Evolutionary conservation across 1,139 yeast genomes (phyloP).

Genomic region (Kodamaea derodonti): DNA sequence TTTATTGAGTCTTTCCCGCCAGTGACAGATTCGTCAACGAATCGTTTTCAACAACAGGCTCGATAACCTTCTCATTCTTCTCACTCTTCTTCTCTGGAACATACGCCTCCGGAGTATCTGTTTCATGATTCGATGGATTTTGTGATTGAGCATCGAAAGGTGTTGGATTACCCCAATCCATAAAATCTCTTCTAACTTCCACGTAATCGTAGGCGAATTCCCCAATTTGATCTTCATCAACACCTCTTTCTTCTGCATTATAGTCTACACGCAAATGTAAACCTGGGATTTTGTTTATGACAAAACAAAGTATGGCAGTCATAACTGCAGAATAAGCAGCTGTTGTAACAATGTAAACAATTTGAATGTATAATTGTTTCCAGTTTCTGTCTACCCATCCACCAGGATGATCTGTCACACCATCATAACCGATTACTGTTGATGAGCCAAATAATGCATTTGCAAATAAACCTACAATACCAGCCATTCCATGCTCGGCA

Average conservation of each 20-base stretch:
- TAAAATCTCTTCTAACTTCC: slow-evolving; percentile 90
- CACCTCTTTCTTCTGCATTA: slow-evolving; percentile 82
- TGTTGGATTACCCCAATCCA: slow-evolving; percentile 47
- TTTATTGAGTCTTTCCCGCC: too few relatives aligned
- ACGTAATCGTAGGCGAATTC: slow-evolving; percentile 98
- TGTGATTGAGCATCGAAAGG: slow-evolving; percentile 4
- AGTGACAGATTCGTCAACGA: slow-evolving; percentile 7
- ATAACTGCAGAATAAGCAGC: slow-evolving; percentile 74
- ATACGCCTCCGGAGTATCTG: slow-evolving; percentile 1
- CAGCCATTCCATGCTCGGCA: slow-evolving; percentile 98
- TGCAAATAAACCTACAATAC: slow-evolving; percentile 80
- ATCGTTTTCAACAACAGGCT: slow-evolving; percentile 6
- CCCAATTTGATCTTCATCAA: slow-evolving; percentile 97
- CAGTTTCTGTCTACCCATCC: slow-evolving; percentile 93
- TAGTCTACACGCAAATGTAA: slow-evolving; percentile 76
- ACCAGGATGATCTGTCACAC: slow-evolving; percentile 74
- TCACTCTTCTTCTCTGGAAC: slow-evolving; percentile 1
- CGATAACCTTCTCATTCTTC: slow-evolving; percentile 2
- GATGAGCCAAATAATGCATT: slow-evolving; percentile 86
- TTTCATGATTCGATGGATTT: slow-evolving; percentile 11
- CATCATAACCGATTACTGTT: slow-evolving; percentile 88
- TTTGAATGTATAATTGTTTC: slow-evolving; percentile 85
- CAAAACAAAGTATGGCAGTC: slow-evolving; percentile 72
- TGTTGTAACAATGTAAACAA: slow-evolving; percentile 76
- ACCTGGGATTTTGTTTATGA: slow-evolving; percentile 77